Percentiles rank a stretch among this genome's conserved stretches.
Evolutionary conservation across 805 yeast species (phyloP).

Genomic region (Wickerhamomyces bovis): DNA sequence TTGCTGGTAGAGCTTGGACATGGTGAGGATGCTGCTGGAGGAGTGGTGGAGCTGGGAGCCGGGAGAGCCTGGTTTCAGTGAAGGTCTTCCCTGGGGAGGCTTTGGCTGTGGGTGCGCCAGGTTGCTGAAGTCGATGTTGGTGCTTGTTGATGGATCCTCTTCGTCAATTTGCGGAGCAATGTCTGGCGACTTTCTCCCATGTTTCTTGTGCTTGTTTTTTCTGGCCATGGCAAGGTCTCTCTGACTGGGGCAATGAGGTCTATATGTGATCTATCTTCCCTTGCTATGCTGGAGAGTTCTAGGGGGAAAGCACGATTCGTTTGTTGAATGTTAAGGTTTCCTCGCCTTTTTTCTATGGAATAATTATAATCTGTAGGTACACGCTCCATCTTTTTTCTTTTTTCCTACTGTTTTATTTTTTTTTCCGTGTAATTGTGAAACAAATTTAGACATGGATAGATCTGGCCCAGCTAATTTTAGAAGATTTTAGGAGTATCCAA

Average conservation of each 20-base stretch:
- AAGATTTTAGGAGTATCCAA: no score
- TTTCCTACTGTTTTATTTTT: no score
- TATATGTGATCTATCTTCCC: no score
- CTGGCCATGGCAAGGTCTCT: not conserved
- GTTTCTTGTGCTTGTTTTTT: not conserved
- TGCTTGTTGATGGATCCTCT: not conserved
- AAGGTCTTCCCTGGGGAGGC: not conserved
- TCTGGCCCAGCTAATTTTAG: no score
- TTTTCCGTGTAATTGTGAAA: not conserved
- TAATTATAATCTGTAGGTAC: not conserved
- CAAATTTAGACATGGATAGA: no score
- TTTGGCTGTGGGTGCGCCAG: not conserved
- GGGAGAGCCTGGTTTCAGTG: not conserved
- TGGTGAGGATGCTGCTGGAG: constrained; percentile 14
- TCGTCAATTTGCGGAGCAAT: not conserved
- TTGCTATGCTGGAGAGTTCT: no score
- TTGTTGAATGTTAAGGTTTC: no score
- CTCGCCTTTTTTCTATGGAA: no score
- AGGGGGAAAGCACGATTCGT: no score
- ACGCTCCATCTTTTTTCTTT: not conserved
- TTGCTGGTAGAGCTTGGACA: constrained; percentile 19
- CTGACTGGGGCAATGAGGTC: no score
- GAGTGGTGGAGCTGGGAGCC: not conserved
- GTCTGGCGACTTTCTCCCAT: not conserved
- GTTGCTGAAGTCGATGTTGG: no score